Evolutionary conservation across 1,284 basidiomycete species (phyloP).

Genomic region (Ceratorhiza oryzae-sativae): DNA sequence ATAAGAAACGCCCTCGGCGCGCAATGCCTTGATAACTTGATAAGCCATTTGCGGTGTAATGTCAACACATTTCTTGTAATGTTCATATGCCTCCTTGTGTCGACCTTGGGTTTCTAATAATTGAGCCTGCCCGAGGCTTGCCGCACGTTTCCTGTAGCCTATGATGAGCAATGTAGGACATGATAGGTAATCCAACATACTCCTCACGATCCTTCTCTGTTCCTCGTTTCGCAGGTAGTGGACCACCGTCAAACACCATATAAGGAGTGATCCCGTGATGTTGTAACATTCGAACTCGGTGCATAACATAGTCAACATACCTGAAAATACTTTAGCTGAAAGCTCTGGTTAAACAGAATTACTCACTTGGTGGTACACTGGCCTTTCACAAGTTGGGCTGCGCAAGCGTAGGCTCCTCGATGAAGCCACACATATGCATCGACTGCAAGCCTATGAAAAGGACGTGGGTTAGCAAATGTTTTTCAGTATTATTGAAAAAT

Average conservation of each 20-base stretch:
- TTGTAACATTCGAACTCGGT: slow-evolving; percentile 83
- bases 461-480: slow-evolving; percentile 41
- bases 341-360: not conserved
- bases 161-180: slow-evolving; percentile 9
- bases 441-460: slow-evolving; percentile 63
- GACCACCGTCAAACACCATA: slow-evolving; percentile 96
- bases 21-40: slow-evolving; percentile 94
- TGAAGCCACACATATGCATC: slow-evolving; percentile 99
- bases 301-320: slow-evolving; percentile 97
- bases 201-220: slow-evolving; percentile 84
- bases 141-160: slow-evolving; percentile 62
- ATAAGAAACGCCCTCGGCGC: slow-evolving; percentile 79
- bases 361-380: slow-evolving; percentile 77
- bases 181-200: slow-evolving; percentile 47
- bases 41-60: slow-evolving; percentile 98
- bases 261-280: slow-evolving; percentile 88
- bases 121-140: slow-evolving; percentile 73
- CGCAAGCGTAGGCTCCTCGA: slow-evolving; percentile 89
- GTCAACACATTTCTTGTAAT: slow-evolving; percentile 90
- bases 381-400: slow-evolving; percentile 88
- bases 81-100: slow-evolving; percentile 81
- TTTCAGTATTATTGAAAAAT: not conserved
- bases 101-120: slow-evolving; percentile 79
- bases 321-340: slow-evolving; percentile 54
- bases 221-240: slow-evolving; percentile 89